phyloP scores from a whole-genome alignment of 306 rosid species.

The Malus asiatica region DNA sequence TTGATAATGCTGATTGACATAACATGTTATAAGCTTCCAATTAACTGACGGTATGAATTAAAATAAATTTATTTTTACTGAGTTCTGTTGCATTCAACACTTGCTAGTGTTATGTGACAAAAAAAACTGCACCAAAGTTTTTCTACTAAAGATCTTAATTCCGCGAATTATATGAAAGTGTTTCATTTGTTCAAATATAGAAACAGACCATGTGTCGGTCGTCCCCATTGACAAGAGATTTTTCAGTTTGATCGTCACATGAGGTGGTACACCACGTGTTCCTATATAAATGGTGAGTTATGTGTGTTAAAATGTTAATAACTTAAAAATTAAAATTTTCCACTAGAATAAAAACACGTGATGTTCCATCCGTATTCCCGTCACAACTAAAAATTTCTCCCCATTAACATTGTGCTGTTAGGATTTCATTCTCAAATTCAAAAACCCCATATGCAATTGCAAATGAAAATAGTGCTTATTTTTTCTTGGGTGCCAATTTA shows the following conservation, averaged over 20 bases:
- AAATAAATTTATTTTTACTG: no score
- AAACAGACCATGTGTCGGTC: neutral
- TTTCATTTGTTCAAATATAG: neutral
- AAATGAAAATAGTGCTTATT: neutral
- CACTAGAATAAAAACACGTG: no score
- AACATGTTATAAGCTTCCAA: no score
- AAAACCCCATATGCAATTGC: neutral
- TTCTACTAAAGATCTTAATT: no score
- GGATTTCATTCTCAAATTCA: neutral
- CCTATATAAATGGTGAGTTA: no score
- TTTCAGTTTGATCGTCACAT: no score
- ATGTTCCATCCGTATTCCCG: no score
- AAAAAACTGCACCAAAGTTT: no score
- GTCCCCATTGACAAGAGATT: neutral
- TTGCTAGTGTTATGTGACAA: no score
- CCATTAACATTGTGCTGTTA: neutral
- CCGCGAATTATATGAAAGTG: neutral
- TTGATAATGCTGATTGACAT: neutral
- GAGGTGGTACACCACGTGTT: no score
- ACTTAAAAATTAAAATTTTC: no score
- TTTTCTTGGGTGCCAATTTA: neutral
- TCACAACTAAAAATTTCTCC: neutral
- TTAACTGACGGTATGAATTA: neutral
- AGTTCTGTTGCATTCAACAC: neutral
- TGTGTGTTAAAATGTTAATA: no score